A percentile compares a stretch with the other conserved stretches of the same genome.
These are phyloP conservation scores for Lecanicillium sp. DNA, from an alignment of 2,329 filamentous ascomycete species.

Conservation along the genomic window DNA sequence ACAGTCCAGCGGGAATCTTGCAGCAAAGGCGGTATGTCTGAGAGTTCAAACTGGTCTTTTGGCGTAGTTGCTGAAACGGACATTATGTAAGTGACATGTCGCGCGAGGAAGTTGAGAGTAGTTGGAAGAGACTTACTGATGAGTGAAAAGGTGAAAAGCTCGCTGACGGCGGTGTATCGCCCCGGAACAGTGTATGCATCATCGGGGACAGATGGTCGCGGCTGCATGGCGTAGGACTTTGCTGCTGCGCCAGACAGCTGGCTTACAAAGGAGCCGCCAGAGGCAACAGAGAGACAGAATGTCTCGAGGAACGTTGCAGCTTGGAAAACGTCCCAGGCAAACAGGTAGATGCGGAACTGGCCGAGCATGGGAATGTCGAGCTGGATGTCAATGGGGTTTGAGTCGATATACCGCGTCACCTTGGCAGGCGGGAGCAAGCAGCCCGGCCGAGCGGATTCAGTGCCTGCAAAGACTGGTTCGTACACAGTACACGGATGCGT, in stretches of 20 bases:
- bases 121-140: conserved; percentile 44
- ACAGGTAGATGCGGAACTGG: conserved; percentile 68
- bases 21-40: conserved; percentile 52
- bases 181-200: conserved; percentile 61
- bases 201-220: conserved; percentile 46
- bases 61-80: conserved; percentile 44
- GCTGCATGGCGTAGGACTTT: conserved; percentile 52
- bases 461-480: conserved; percentile 16
- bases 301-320: conserved; percentile 49
- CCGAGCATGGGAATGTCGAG: conserved; percentile 70
- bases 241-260: conserved; percentile 51
- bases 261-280: conserved; percentile 45
- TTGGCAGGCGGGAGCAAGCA: conserved; percentile 57
- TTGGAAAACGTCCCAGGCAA: conserved; percentile 53
- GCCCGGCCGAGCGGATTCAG: conserved; percentile 34
- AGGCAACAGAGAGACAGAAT: conserved; percentile 47
- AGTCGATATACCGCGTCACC: conserved; percentile 66
- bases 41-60: conserved; percentile 56
- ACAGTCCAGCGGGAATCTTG: conserved; percentile 63
- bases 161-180: conserved; percentile 59
- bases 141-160: conserved; percentile 60
- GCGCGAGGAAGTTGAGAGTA: neutral
- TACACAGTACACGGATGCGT: conserved; percentile 36
- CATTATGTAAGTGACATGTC: neutral
- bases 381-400: conserved; percentile 70